Base-by-base conservation (phyloP, 495 filamentous ascomycete genomes). In the Sabuloglossum arenarium region DNA sequence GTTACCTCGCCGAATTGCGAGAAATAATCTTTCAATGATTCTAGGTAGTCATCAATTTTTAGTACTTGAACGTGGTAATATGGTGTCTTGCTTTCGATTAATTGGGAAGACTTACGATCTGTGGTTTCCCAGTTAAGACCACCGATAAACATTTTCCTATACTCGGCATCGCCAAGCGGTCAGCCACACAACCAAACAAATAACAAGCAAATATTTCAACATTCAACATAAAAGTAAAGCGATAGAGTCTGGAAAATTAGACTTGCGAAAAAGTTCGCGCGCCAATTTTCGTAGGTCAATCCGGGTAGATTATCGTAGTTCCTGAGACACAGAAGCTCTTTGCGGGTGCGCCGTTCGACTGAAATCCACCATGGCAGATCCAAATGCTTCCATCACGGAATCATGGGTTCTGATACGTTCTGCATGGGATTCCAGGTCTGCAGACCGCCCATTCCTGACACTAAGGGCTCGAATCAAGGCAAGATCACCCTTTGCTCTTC, bases 41-140 rank as follows among this genome's bases (percentile, higher is more conserved):
- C 91, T 98, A 66, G 34, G 47, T 6, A 51, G 57, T 63, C 28
- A 63, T 57, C 54, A 46, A 43, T 1, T n/a, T n/a, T 29, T 25
- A 24, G 30, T 19, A 45, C 43, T 5, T 27, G 21, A 59, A 16
- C 19, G 25, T 6, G n/a, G 25, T 21, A 6, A 23, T 55, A 9
- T 34, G 8, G 53, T 51, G 39, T 51, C 14, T 21, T 23, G 29
- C 23, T 37, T 23, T 43, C n/a, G 3, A n/a, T 43, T n/a, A 3
- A 21, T 21, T 2, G 11, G 42, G 25, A 42, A 55, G n/a, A 65
- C 85, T 75, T 84, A 98, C 91, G 84, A 71, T 98, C 91, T 51
- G 91, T 96, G 28, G 91, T 98, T 68, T 98, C 91, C 91, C 91
- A 98, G 66, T 98, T 98, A 61, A 98, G 72, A 19, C 91, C 91